Conservation (phyloP, 163 green algal species). For the Scenedesmus sp. region DNA sequence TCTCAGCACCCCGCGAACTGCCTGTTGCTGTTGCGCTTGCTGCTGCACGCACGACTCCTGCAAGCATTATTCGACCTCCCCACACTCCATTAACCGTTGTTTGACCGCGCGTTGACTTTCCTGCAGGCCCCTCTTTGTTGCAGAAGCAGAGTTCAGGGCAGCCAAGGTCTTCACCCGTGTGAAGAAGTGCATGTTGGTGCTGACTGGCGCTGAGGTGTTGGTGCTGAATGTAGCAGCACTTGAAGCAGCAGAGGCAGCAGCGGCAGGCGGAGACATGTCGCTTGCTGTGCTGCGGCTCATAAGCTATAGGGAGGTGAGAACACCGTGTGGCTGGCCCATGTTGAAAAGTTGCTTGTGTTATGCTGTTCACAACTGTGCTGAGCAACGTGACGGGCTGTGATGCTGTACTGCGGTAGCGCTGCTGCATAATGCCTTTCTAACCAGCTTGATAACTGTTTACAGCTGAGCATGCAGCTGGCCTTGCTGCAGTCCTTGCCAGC, state of each 20-base stretch:
- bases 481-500: not conserved
- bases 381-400: no score
- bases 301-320: constrained; percentile 25
- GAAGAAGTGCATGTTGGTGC: constrained; percentile 37
- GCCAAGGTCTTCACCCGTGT: constrained; percentile 25
- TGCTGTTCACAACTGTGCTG: no score
- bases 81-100: no score
- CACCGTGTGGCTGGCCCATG: no score
- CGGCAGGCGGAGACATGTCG: constrained; percentile 19
- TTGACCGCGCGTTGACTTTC: not conserved
- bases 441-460: not conserved
- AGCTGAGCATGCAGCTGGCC: not conserved
- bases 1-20: not conserved
- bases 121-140: constrained; percentile 44
- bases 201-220: not conserved
- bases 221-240: constrained; percentile 22
- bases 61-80: no score
- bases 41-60: not conserved
- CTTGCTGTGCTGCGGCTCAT: constrained; percentile 27
- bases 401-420: no score
- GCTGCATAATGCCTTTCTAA: no score
- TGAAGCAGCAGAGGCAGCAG: constrained; percentile 34
- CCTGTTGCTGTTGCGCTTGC: not conserved
- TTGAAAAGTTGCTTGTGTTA: no score
- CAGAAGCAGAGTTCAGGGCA: constrained; percentile 40